Evolutionary conservation across 352 stramenopile genomes (phyloP).

Genomic region (Pythium phragmitis): DNA sequence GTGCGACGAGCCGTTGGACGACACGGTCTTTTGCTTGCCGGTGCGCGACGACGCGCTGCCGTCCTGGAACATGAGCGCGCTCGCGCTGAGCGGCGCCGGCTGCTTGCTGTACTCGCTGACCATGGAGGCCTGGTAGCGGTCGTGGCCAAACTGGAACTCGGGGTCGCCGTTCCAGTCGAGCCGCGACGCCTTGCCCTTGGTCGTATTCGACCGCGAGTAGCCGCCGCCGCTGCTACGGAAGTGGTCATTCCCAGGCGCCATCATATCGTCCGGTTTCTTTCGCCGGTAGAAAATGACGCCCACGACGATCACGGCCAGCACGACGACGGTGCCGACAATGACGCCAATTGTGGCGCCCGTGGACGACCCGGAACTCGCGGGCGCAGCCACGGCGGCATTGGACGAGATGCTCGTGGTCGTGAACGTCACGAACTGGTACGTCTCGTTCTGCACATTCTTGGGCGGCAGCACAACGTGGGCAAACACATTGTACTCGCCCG

Average conservation of each 20-base stretch:
- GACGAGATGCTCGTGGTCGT: conserved; percentile 38
- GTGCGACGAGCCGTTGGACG: conserved; percentile 47
- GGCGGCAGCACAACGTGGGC: conserved; percentile 72
- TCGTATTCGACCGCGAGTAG: conserved; percentile 30
- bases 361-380: conserved; percentile 30
- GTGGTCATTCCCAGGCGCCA: conserved; percentile 41
- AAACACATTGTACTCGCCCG: conserved; percentile 71
- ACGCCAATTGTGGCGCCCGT: conserved; percentile 43
- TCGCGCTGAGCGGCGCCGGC: conserved; percentile 53
- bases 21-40: conserved; percentile 62
- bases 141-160: conserved; percentile 32
- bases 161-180: conserved; percentile 68
- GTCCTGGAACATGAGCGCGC: conserved; percentile 65
- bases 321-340: conserved; percentile 42
- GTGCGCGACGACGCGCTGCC: conserved; percentile 18
- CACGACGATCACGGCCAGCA: conserved; percentile 47
- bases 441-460: conserved; percentile 47
- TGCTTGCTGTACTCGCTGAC: conserved; percentile 39
- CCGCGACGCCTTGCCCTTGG: conserved; percentile 48
- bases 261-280: conserved; percentile 28
- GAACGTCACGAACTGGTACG: conserved; percentile 82
- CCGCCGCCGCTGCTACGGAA: conserved; percentile 53
- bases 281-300: conserved; percentile 60
- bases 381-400: not conserved
- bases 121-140: conserved; percentile 27